Conservation (phyloP, 371 early-diverging fungal genomes). For the Batkoa obscura region DNA sequence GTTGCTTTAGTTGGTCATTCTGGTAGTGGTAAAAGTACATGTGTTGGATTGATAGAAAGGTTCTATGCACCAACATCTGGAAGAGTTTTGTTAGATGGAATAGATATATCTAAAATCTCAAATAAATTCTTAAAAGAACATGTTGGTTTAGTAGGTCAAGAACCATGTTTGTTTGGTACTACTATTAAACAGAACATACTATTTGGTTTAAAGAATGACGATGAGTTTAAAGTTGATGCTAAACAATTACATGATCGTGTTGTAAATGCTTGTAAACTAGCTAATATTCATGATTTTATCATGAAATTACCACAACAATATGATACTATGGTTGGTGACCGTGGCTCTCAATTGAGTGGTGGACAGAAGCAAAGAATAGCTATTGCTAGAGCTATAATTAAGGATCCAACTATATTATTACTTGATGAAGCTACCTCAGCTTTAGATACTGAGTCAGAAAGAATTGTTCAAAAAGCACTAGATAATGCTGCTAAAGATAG, state of each 20-base stretch:
- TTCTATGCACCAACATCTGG: constrained; percentile 35
- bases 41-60: constrained; percentile 66
- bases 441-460: constrained; percentile 45
- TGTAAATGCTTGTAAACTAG: constrained; percentile 29
- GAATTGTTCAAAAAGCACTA: constrained; percentile 43
- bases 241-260: constrained; percentile 36
- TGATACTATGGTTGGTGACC: constrained; percentile 45
- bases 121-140: constrained; percentile 30
- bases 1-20: constrained; percentile 56
- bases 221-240: constrained; percentile 33
- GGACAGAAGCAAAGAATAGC: constrained; percentile 26
- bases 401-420: constrained; percentile 37
- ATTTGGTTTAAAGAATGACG: constrained; percentile 26
- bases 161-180: constrained; percentile 63
- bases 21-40: constrained; percentile 78
- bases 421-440: constrained; percentile 67
- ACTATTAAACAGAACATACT: constrained; percentile 61
- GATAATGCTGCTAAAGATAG: constrained; percentile 40
- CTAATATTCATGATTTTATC: constrained; percentile 67
- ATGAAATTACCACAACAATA: constrained; percentile 38
- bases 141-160: constrained; percentile 56
- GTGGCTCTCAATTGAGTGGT: constrained; percentile 25
- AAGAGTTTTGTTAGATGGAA: constrained; percentile 25
- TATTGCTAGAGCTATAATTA: constrained; percentile 40
- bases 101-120: constrained; percentile 26